Evolutionary conservation across 2,329 filamentous ascomycete genomes (phyloP).

Genomic region (Verticillium tricorpus): DNA sequence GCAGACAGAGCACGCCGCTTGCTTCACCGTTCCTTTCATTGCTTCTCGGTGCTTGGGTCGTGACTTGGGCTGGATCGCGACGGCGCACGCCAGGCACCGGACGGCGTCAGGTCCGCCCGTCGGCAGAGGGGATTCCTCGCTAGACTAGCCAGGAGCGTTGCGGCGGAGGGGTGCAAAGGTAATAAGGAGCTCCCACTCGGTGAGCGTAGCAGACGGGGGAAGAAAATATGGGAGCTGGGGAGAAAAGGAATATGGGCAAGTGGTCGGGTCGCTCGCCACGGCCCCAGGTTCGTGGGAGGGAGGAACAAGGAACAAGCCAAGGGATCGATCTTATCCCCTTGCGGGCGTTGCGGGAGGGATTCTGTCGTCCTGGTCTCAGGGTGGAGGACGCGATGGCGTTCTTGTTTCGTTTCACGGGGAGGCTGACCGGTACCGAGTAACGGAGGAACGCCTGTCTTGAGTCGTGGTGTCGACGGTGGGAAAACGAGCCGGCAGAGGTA

Average conservation of each 20-base stretch:
- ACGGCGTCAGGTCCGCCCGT: neutral
- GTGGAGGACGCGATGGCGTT: slow-evolving; percentile 1
- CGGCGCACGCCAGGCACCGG: neutral
- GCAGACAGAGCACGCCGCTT: neutral
- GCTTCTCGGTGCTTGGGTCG: neutral
- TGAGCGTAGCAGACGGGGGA: neutral
- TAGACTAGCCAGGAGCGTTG: neutral
- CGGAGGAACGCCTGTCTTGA: neutral
- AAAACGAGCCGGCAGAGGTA: neutral
- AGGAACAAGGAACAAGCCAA: neutral
- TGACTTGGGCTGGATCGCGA: neutral
- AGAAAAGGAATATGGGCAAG: neutral
- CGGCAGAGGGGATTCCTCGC: neutral
- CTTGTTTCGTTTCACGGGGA: slow-evolving; percentile 5
- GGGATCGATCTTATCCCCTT: neutral
- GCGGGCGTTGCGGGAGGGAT: neutral
- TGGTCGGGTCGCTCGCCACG: too few relatives aligned
- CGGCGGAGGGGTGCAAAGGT: neutral
- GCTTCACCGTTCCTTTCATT: neutral
- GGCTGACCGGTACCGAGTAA: neutral
- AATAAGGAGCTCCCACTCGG: neutral
- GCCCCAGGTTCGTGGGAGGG: neutral
- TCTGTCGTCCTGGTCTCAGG: neutral
- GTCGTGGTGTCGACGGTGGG: neutral
- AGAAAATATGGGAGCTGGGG: neutral